Conservation (phyloP, 352 stramenopile genomes). For the Phytophthora podocarpi region DNA sequence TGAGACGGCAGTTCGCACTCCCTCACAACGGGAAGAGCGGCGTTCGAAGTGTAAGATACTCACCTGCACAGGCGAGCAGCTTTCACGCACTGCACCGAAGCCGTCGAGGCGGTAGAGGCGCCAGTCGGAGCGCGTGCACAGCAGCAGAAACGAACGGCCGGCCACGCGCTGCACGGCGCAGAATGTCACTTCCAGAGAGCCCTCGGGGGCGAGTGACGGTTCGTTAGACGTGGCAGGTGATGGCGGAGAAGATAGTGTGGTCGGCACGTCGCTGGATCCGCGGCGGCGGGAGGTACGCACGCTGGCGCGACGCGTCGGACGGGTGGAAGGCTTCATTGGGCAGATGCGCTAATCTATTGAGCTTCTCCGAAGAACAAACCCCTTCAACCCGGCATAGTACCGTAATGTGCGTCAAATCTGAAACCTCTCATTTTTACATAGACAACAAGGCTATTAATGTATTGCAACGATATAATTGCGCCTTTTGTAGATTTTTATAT, state of each 20-base stretch:
- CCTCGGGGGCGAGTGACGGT: constrained; percentile 12
- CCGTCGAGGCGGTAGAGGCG: constrained; percentile 66
- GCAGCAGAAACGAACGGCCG: constrained; percentile 50
- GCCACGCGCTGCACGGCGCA: constrained; percentile 64
- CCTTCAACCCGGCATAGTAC: too few relatives aligned
- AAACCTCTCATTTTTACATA: too few relatives aligned
- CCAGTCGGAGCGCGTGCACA: constrained; percentile 66
- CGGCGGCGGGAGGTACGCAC: constrained; percentile 28
- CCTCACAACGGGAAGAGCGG: not conserved
- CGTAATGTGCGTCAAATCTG: too few relatives aligned
- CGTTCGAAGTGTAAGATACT: constrained; percentile 1
- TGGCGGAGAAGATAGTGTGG: not conserved
- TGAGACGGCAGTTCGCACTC: not conserved
- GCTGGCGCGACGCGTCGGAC: constrained; percentile 29
- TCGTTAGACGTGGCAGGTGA: constrained; percentile 8
- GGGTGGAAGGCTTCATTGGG: constrained; percentile 28
- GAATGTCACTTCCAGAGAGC: constrained; percentile 59
- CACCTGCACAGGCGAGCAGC: constrained; percentile 55
- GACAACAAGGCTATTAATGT: too few relatives aligned
- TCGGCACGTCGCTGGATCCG: not conserved
- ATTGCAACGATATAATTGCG: too few relatives aligned
- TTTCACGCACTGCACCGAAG: constrained; percentile 43
- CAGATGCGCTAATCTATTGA: constrained; percentile 16
- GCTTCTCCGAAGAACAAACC: constrained; percentile 23
- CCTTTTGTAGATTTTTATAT: too few relatives aligned